Conservation (phyloP, 2,329 filamentous ascomycete genomes). For the Parafenestella ontariensis region DNA sequence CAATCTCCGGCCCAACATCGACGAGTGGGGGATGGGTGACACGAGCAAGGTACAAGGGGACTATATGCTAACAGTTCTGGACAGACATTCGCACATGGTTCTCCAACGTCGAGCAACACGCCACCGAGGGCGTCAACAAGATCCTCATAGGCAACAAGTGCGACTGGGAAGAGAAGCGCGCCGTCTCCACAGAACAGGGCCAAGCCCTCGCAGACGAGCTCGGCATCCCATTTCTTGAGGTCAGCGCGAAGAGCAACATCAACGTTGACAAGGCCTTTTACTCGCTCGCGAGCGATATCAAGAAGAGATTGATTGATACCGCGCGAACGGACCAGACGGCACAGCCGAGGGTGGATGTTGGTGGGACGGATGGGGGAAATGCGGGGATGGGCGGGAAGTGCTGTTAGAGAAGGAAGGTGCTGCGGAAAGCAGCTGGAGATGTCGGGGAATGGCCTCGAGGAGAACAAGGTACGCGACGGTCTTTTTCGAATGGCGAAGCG, state of each 20-base stretch:
- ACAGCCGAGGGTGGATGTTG: conserved; percentile 43
- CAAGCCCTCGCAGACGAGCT: conserved; percentile 94
- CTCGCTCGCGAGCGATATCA: conserved; percentile 93
- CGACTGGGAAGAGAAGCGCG: conserved; percentile 99
- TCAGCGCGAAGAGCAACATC: conserved; percentile 98
- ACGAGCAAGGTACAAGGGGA: conserved; percentile 7
- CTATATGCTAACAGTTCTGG: conserved; percentile 18
- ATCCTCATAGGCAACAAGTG: conserved; percentile 99
- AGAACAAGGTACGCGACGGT: neutral
- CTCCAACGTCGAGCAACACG: conserved; percentile 97
- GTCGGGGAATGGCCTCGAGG: neutral
- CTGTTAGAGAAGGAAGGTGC: conserved; percentile 32
- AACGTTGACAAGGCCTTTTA: conserved; percentile 99
- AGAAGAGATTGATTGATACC: conserved; percentile 96
- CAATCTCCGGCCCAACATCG: neutral
- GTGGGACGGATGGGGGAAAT: conserved; percentile 32
- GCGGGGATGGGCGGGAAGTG: conserved; percentile 49
- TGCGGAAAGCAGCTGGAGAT: neutral
- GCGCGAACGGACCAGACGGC: conserved; percentile 70
- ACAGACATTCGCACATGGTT: conserved; percentile 99
- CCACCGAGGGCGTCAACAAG: conserved; percentile 98
- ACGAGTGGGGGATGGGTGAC: neutral
- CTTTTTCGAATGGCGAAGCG: neutral
- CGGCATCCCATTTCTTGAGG: conserved; percentile 97
- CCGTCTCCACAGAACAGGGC: conserved; percentile 89